phyloP scores from a whole-genome alignment of 805 yeast species.

The Wickerhamomyces xylosicus region DNA sequence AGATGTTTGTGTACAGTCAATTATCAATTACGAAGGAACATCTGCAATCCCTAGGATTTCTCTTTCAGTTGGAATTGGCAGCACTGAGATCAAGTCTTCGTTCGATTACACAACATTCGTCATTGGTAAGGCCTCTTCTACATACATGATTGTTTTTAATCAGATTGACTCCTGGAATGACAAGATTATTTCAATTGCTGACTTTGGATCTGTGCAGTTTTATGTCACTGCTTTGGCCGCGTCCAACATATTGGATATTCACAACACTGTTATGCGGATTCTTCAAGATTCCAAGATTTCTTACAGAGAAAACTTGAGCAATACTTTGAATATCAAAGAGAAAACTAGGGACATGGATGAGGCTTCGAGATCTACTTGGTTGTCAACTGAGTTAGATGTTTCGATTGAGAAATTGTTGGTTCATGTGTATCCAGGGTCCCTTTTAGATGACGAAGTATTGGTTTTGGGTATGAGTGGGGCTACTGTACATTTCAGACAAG shows the following conservation, averaged over 20 bases:
- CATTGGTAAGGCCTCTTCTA: slow-evolving; percentile 39
- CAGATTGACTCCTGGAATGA: slow-evolving; percentile 53
- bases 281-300: slow-evolving; percentile 63
- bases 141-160: slow-evolving; percentile 53
- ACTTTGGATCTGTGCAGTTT: slow-evolving; percentile 42
- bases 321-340: slow-evolving; percentile 25
- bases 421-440: slow-evolving; percentile 75
- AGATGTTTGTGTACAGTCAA: slow-evolving; percentile 46
- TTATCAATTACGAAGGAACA: slow-evolving; percentile 55
- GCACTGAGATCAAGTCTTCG: slow-evolving; percentile 49
- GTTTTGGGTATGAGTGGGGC: slow-evolving; percentile 47
- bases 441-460: slow-evolving; percentile 69
- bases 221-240: slow-evolving; percentile 81
- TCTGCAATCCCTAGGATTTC: slow-evolving; percentile 59
- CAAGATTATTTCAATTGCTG: slow-evolving; percentile 41
- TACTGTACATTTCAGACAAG: slow-evolving; percentile 41
- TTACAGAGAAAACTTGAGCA: slow-evolving; percentile 65
- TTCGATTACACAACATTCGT: slow-evolving; percentile 84
- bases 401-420: slow-evolving; percentile 42
- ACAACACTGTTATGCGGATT: slow-evolving; percentile 59
- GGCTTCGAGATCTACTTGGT: slow-evolving; percentile 21
- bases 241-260: slow-evolving; percentile 70
- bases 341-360: slow-evolving; percentile 13
- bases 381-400: slow-evolving; percentile 63
- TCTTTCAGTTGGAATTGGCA: slow-evolving; percentile 44